Conservation (phyloP, 164 flowering plant genomes). For the Macadamia integrifolia region DNA sequence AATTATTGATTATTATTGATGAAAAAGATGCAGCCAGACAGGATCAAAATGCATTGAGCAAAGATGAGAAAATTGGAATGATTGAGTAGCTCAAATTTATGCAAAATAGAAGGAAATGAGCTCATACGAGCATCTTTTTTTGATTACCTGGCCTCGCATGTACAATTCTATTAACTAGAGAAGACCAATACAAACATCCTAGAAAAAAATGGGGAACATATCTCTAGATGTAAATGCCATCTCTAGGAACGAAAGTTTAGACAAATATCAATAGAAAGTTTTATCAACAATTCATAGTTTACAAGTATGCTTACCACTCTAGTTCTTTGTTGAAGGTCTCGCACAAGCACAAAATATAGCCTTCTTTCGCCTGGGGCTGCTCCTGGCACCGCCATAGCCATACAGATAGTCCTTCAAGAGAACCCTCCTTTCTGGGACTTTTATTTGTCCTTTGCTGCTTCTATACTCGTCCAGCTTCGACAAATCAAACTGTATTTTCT, state of each 20-base stretch:
- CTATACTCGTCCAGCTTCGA: conserved; percentile 58
- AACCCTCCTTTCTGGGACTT: conserved; percentile 29
- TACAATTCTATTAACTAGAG: conserved; percentile 1
- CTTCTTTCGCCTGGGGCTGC: conserved; percentile 38
- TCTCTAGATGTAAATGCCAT: neutral
- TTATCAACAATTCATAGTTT: neutral
- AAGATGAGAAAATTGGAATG: no score
- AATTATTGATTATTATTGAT: no score
- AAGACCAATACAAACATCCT: neutral
- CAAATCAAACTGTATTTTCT: conserved; percentile 57
- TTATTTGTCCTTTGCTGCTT: conserved; percentile 29
- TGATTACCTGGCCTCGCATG: conserved; percentile 2
- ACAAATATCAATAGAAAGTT: neutral
- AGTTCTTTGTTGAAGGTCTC: conserved; percentile 34
- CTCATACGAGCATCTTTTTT: neutral
- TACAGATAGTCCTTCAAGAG: conserved; percentile 58
- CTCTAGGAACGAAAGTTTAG: neutral
- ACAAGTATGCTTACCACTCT: conserved; percentile 18
- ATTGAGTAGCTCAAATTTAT: no score
- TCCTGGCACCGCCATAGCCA: conserved; percentile 33
- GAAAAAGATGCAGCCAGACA: no score
- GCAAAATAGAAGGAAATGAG: conserved; percentile 1
- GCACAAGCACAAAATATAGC: conserved; percentile 51
- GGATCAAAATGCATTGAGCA: no score
- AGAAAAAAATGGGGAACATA: neutral